phyloP scores from a whole-genome alignment of 2,329 filamentous ascomycete genomes.

The Chaetomium olivaceum region DNA sequence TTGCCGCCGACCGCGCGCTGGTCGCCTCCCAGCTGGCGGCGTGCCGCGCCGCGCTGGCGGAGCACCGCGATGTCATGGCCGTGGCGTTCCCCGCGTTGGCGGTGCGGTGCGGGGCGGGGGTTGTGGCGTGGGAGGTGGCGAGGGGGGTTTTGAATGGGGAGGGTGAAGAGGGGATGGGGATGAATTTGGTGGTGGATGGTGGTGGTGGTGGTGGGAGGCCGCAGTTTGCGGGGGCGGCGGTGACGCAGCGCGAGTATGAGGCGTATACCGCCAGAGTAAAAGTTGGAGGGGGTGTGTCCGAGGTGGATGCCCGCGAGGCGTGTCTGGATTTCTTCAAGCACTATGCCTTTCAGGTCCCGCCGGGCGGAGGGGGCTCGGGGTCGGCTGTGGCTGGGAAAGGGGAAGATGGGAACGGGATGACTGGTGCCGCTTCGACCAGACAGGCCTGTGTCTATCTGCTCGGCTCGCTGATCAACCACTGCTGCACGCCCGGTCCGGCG shows the following conservation, averaged over 20 bases:
- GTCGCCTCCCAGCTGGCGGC: constrained; percentile 20
- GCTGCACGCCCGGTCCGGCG: constrained; percentile 26
- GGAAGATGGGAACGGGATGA: not conserved
- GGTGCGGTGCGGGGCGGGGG: constrained; percentile 2
- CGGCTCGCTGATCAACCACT: constrained; percentile 34
- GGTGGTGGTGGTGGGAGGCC: not conserved
- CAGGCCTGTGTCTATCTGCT: constrained; percentile 32
- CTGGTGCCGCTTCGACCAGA: not conserved
- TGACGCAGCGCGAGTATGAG: constrained; percentile 26
- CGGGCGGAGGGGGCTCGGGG: not conserved
- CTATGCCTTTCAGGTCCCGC: constrained; percentile 28
- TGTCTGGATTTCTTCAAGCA: constrained; percentile 30
- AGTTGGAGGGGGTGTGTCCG: not conserved
- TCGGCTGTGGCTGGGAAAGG: not conserved
- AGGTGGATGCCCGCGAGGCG: constrained; percentile 19
- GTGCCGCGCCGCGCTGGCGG: constrained; percentile 16
- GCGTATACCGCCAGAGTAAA: constrained; percentile 11
- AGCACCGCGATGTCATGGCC: not conserved
- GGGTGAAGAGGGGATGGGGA: constrained; percentile 27
- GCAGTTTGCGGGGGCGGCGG: constrained; percentile 15
- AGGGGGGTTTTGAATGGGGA: not conserved
- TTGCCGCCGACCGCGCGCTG: constrained; percentile 20
- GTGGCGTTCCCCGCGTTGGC: constrained; percentile 27
- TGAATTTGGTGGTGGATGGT: constrained; percentile 23
- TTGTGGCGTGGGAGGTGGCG: not conserved